Evolutionary conservation across 805 yeast genomes (phyloP).

Genomic region (Ogataea salicorniae): DNA sequence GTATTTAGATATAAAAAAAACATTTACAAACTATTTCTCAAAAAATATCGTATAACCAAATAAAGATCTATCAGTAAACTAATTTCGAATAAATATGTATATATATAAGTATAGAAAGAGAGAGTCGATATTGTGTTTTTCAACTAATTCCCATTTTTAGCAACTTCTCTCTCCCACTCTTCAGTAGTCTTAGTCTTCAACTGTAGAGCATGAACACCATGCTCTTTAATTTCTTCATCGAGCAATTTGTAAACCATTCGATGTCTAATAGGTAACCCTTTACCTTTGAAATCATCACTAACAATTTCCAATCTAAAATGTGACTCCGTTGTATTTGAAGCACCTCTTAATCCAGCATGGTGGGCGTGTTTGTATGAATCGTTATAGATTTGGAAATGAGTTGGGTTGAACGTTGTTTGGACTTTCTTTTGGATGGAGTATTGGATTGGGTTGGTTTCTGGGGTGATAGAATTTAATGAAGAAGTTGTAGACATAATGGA

Average conservation of each 20-base stretch:
- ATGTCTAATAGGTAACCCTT: constrained; percentile 69
- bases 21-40: too few species aligned
- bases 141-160: neutral
- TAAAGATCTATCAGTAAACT: too few species aligned
- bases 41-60: too few species aligned
- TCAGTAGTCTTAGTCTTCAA: constrained; percentile 71
- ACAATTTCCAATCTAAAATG: constrained; percentile 77
- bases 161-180: constrained; percentile 36
- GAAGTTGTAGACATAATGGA: neutral
- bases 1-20: too few species aligned
- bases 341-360: constrained; percentile 76
- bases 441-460: constrained; percentile 44
- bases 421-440: constrained; percentile 42
- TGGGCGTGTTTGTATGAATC: constrained; percentile 88
- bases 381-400: constrained; percentile 50
- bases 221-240: constrained; percentile 62
- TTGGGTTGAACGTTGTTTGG: constrained; percentile 38
- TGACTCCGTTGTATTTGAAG: constrained; percentile 67
- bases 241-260: constrained; percentile 64
- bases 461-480: constrained; percentile 3
- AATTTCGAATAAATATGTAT: neutral
- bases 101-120: neutral
- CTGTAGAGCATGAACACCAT: constrained; percentile 86
- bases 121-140: neutral
- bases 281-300: constrained; percentile 61